These are phyloP conservation scores for Penicillium coffeae DNA, from an alignment of 495 filamentous ascomycete species.

Conservation along the genomic window DNA sequence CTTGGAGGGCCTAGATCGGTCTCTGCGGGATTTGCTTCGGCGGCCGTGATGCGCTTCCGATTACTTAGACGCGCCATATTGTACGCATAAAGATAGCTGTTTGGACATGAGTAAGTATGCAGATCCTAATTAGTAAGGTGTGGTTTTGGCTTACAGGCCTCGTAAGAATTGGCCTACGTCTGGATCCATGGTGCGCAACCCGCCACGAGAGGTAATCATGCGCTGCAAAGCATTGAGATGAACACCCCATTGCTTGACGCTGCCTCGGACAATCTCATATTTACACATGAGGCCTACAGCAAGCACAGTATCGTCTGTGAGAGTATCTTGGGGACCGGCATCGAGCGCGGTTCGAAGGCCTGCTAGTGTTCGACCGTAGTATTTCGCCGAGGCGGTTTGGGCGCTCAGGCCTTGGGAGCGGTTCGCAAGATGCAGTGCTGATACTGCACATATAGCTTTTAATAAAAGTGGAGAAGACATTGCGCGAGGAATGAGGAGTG, in stretches of 20 bases:
- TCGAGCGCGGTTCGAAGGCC: slow-evolving; percentile 31
- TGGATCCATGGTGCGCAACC: slow-evolving; percentile 28
- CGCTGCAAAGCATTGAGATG: slow-evolving; percentile 40
- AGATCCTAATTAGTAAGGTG: not conserved
- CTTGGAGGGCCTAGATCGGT: slow-evolving; percentile 27
- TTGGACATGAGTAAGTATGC: not conserved
- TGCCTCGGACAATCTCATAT: slow-evolving; percentile 43
- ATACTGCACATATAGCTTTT: slow-evolving; percentile 42
- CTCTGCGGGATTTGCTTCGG: slow-evolving; percentile 10
- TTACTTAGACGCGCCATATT: slow-evolving; percentile 41
- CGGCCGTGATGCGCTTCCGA: slow-evolving; percentile 21
- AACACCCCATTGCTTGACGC: slow-evolving; percentile 41
- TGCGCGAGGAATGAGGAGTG: slow-evolving; percentile 39
- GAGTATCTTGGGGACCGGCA: slow-evolving; percentile 12
- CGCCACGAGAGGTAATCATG: slow-evolving; percentile 37
- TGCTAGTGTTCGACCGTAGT: slow-evolving; percentile 36
- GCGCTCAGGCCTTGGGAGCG: slow-evolving; percentile 25
- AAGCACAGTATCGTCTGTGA: slow-evolving; percentile 36
- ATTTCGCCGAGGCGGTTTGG: slow-evolving; percentile 31
- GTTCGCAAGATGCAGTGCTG: slow-evolving; percentile 42
- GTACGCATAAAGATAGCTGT: slow-evolving; percentile 38
- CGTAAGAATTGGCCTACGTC: slow-evolving; percentile 37
- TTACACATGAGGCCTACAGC: slow-evolving; percentile 43
- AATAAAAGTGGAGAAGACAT: slow-evolving; percentile 41
- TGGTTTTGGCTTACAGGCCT: slow-evolving; percentile 31